Evolutionary conservation across 2,329 filamentous ascomycete genomes (phyloP), one percentile per base, ranked within the genome.

Genomic region (Didymella sp.): DNA sequence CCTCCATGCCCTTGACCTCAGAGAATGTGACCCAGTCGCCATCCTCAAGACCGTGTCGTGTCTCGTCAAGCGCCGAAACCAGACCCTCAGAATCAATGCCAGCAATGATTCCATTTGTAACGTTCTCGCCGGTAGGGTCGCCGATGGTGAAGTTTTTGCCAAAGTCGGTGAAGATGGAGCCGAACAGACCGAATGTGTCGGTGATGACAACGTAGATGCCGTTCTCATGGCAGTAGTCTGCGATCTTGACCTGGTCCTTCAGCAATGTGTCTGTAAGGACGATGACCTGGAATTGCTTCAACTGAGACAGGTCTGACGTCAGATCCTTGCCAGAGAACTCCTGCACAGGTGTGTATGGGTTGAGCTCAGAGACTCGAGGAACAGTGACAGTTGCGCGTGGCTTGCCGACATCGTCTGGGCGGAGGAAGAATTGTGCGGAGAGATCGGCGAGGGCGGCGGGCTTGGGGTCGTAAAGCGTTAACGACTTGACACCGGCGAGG

Each of bases 371-470:
- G 25, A 99, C 90, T 48, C 92, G 88, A 8, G 95, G 94, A 1
- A 89, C 91, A 1, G 94, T 96, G 51, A 92, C 90, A 66, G 87
- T 83, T 63, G 94, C 95, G 73, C 95, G 88, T 4, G 92, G 90
- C 81, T 96, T 96, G 71, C 95, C 95, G 51, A 98, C 89, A 75
- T 99, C 95, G 70, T 89, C 86, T 17, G 87, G 84, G 55, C 87
- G 91, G 21, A 99, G 87, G 84, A 99, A 99, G 84, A 99, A 99
- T 78, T 99, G 95, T 40, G 95, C 91, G 37, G 95, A 98, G 30
- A 99, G 87, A 74, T 99, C 95, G 68, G 91, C 85, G 67, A 97
- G 89, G 66, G 88, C 84, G 51, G 91, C 89, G 38, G 91, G 91
- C 44, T 88, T 87, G 43, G 95, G 94, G 75, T 99, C 95, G 81